phyloP scores from a whole-genome alignment of 805 yeast species.

The Hagleromyces aurorensis region DNA sequence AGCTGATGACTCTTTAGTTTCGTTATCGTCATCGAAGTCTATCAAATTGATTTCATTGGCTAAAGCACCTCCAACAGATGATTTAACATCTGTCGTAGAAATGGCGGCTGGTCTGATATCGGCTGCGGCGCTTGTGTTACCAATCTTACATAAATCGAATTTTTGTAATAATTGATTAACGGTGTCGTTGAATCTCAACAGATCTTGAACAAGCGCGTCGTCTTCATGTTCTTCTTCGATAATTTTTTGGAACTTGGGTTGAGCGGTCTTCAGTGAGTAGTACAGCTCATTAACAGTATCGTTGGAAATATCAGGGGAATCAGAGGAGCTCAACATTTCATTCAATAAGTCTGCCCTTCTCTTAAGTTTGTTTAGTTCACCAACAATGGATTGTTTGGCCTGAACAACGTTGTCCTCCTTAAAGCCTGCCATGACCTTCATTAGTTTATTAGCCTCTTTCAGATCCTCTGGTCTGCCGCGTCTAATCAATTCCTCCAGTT shows the following conservation, averaged over 20 bases:
- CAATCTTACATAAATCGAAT: conserved; percentile 56
- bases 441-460: conserved; percentile 90
- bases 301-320: conserved; percentile 29
- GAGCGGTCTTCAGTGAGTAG: conserved; percentile 70
- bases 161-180: conserved; percentile 63
- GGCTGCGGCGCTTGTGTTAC: conserved; percentile 50
- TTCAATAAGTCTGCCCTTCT: conserved; percentile 80
- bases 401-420: conserved; percentile 62
- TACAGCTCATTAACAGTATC: conserved; percentile 79
- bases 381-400: conserved; percentile 69
- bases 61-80: conserved; percentile 31
- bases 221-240: conserved; percentile 72
- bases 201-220: conserved; percentile 55
- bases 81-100: conserved; percentile 17
- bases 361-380: conserved; percentile 74
- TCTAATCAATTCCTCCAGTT: conserved; percentile 89
- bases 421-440: conserved; percentile 98
- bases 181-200: conserved; percentile 65
- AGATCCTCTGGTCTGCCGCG: conserved; percentile 93
- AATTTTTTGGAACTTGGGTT: conserved; percentile 79
- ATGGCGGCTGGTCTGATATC: conserved; percentile 36
- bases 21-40: conserved; percentile 60
- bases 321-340: conserved; percentile 67
- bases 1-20: conserved; percentile 14
- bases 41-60: conserved; percentile 49